These are phyloP conservation scores for Blastocladiella emersonii DNA, from an alignment of 371 early-diverging fungal genomes.

Conservation along the genomic window DNA sequence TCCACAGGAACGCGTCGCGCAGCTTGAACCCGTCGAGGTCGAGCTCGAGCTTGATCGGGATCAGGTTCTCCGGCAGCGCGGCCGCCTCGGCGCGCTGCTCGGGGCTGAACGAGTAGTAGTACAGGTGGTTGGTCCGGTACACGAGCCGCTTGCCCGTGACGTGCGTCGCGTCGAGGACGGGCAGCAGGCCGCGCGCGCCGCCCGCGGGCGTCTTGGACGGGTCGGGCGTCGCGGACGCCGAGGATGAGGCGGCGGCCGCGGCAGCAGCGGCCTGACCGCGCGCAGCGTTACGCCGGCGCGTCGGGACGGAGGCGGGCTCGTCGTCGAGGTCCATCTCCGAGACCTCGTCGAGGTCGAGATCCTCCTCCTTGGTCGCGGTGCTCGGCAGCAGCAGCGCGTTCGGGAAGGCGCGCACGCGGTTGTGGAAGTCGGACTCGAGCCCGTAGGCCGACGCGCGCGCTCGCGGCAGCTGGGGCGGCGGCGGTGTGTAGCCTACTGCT, in stretches of 20 bases:
- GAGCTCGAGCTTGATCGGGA: constrained; percentile 79
- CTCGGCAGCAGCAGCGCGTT: not conserved
- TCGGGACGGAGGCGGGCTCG: no score
- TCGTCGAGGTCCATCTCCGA: not conserved
- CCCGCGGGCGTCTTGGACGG: no score
- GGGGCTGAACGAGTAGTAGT: not conserved
- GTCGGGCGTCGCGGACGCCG: no score
- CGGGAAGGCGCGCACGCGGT: not conserved
- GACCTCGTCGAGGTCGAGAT: not conserved
- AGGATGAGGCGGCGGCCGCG: no score
- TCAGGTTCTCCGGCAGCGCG: constrained; percentile 33
- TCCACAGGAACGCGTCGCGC: constrained; percentile 85
- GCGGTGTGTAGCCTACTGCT: not conserved
- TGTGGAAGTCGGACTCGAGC: not conserved
- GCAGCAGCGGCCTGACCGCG: no score
- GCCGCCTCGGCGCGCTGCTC: not conserved
- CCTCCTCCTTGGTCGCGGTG: not conserved
- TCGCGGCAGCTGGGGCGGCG: not conserved
- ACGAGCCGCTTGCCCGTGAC: no score
- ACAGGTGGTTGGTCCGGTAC: not conserved
- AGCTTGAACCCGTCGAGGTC: constrained; percentile 73
- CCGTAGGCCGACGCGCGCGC: not conserved
- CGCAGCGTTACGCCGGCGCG: no score
- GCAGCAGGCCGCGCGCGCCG: no score
- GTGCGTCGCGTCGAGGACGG: no score